phyloP scores from a whole-genome alignment of 2,329 filamentous ascomycete species.

The Paecilomyces dactylethromorphus region DNA sequence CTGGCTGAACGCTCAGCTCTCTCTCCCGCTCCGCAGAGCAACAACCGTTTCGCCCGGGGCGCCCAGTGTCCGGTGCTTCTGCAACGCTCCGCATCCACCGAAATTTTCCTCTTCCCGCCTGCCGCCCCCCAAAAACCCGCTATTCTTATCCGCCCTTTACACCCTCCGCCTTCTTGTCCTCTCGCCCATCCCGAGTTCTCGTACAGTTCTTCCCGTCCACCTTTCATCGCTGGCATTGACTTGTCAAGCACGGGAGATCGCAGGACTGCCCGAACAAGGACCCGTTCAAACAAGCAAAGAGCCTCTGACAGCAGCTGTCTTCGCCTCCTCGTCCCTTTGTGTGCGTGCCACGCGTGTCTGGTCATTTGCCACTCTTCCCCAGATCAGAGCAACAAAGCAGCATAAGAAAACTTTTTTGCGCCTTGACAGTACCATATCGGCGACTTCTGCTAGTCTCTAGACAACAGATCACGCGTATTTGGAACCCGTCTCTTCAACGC shows the following conservation, averaged over 20 bases:
- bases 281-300: slow-evolving; percentile 12
- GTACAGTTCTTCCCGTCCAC: slow-evolving; percentile 19
- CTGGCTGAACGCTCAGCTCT: no score
- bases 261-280: slow-evolving; percentile 15
- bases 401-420: neutral
- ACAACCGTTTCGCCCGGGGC: neutral
- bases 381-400: neutral
- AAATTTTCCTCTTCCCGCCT: slow-evolving; percentile 19
- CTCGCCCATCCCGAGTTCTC: slow-evolving; percentile 1
- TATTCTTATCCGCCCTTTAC: slow-evolving; percentile 15
- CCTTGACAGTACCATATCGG: neutral
- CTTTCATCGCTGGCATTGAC: slow-evolving; percentile 43
- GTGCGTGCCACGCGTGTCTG: slow-evolving; percentile 4
- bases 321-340: slow-evolving; percentile 13
- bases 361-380: neutral
- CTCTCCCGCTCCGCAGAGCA: no score
- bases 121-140: slow-evolving; percentile 13
- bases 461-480: neutral
- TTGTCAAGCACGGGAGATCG: slow-evolving; percentile 41
- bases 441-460: neutral
- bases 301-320: slow-evolving; percentile 10
- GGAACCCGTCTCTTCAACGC: neutral
- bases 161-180: slow-evolving; percentile 14
- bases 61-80: neutral
- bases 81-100: slow-evolving; percentile 14